Evolutionary conservation across 768 basidiomycete genomes (phyloP), one percentile per base, ranked within the genome.

Genomic region (Omphalotus guepiniiformis): DNA sequence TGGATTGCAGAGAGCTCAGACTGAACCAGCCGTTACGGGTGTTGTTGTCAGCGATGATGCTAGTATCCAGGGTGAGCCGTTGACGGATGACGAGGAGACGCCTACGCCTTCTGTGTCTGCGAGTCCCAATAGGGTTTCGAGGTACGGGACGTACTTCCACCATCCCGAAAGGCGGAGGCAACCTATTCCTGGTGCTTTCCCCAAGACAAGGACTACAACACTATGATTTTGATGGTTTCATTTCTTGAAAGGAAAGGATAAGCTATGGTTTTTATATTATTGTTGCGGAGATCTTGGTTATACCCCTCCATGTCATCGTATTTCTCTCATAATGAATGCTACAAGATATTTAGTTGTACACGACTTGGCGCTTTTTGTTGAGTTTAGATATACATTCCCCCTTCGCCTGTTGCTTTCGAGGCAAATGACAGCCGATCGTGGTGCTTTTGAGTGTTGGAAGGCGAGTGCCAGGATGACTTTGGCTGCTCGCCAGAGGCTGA

Each of bases 81-180:
- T 54, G 22, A 50, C 47, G 2, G 58, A 51, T 37, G 58, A 52
- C 12, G 55, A 52, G 9, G 49, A 57, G 42, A 27, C 45, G 46
- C 49, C 45, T 26, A 5, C 39, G n/a, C 28, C 60, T 22, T 54
- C 64, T 6, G 53, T 62, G 18, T 37, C 62, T 40, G 37, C 65
- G 38, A 62, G 68, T 5, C 68, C 72, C n/a, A 67, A 73, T 15
- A 59, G 72, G 49, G 62, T 68, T 47, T 82, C 78, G 53, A 70
- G 86, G 23, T 85, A 88, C 62, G 77, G 79, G 27, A 91, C 87
- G 22, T 91, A 91, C 57, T 92, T 85, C 55, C 91, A 91, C 61
- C 91, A 91, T 62, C 91, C 91, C 0, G 91, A 93, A 58, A 68
- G 80, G 52, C 70, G 82, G 49, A 72, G 73, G 57, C 73, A 75